Evolutionary conservation across 2,329 filamentous ascomycete species (phyloP), one percentile per base, ranked within the genome.

Genomic region (Ceratocystis destructans): DNA sequence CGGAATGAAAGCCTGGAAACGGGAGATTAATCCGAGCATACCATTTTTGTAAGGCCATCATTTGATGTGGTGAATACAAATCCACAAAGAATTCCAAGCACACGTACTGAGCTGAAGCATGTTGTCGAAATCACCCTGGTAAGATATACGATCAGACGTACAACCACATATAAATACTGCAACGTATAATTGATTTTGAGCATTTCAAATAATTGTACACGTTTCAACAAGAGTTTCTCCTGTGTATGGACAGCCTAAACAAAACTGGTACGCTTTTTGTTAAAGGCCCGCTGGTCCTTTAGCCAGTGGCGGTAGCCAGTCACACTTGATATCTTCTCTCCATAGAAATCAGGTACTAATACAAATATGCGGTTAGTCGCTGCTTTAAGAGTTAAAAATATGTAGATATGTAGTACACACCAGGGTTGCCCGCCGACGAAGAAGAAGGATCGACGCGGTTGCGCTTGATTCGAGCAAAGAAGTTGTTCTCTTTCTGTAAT

Each of bases 231-330:
- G 3, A 28, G 5, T 28, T 25, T 53, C 1, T 22, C 20, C 17
- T 53, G 48, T 15, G 25, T 25, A 31, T 61, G 62, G 12, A 37
- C 1, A 25, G 20, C 28, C 62, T 75, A 87, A 69, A 86, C 76
- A 75, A 86, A 85, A 72, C 78, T 83, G 70, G 79, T 84, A 75
- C 85, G 86, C 84, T 95, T 96, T 80, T 91, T 91, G 79, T 96
- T 96, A 79, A 96, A 99, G 8, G 92, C 93, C 69, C 93, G 83
- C 80, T 97, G 94, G 74, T 99, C 94, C 81, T 96, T 97, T 73
- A 99, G 78, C 94, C 94, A 99, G 75, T 90, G 87, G 72, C 94
- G 82, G 76, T 97, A 99, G 61, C 90, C 92, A 65, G 86, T 82
- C 25, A 97, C 90, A 72, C 91, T 96, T 64, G 89, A 89, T 72